Evolutionary conservation across 1,284 basidiomycete species (phyloP), one percentile per base, ranked within the genome.

Genomic region (Meripilus lineatus): DNA sequence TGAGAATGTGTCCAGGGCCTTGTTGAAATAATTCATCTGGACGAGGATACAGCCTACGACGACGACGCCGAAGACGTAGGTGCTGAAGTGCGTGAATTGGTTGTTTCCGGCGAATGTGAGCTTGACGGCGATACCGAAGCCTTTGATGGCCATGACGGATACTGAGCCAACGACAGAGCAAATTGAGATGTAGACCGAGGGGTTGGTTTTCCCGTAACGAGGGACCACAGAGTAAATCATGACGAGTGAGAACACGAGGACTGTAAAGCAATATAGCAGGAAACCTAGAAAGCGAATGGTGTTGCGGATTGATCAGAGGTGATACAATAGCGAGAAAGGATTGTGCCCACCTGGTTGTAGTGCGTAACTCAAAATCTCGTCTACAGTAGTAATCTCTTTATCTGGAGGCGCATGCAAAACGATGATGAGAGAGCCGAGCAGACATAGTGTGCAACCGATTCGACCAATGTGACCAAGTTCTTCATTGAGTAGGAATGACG

Each of bases 21-120:
- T 97, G 75, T 98, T 99, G 71, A 98, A 97, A 72, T 96, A 99
- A 70, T 97, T 95, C 90, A 96, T 94, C 68, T 97, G 94, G 2
- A 96, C 81, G 42, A 96, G 61, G 58, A 99, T 98, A 68, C 93
- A 98, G 2, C 82, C 70, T 1, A 78, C 77, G 3, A 94, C 88
- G 25, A 92, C 81, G 42, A 92, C 74, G 33, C 82, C 91, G 58
- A 99, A 97, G 37, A 97, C 79, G 64, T 97, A 99, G 10, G 96
- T 99, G 61, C 89, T 93, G 24, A 89, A 82, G 62, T 95, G 90
- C 1, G 86, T 84, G 62, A 99, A 89, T 66, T 99, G 95, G 67
- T 99, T 99, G 64, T 91, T 92, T 40, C 95, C 95, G 7, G 81
- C 79, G 52, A 98, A 73, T 0, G 94, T 98, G 49, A 99, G 79